A percentile compares a stretch with the other conserved stretches of the same genome.
These are phyloP conservation scores for Solanum neorickii DNA, from an alignment of 257 asterid genomes.

Conservation along the genomic window DNA sequence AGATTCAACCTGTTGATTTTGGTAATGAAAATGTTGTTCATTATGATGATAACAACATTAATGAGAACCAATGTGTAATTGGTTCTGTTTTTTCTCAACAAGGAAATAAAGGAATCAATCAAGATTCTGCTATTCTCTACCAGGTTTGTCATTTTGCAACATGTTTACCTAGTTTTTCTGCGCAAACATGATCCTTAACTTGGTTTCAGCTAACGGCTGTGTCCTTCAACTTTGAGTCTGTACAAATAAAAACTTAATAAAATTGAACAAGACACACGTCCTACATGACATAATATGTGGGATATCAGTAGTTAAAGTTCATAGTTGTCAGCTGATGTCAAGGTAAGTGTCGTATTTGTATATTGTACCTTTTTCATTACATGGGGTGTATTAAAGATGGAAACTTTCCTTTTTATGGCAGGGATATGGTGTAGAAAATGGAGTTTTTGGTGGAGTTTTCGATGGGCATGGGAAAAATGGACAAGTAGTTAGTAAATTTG, in stretches of 20 bases:
- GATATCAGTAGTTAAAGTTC: too few relatives aligned
- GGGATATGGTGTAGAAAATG: constrained; percentile 70
- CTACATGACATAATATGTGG: too few relatives aligned
- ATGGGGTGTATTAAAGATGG: neutral
- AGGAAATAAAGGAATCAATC: constrained; percentile 68
- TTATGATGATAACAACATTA: constrained; percentile 6
- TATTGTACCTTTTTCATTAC: too few relatives aligned
- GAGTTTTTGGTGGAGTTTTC: constrained; percentile 54
- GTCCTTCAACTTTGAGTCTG: too few relatives aligned
- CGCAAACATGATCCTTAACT: too few relatives aligned
- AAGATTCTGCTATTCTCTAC: constrained; percentile 61
- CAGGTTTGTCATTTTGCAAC: constrained; percentile 28
- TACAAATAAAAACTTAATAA: too few relatives aligned
- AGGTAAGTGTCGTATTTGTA: too few relatives aligned
- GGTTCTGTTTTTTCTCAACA: constrained; percentile 52
- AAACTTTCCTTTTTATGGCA: constrained; percentile 3
- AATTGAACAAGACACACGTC: too few relatives aligned
- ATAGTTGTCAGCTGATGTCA: too few relatives aligned
- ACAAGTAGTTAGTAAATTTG: constrained; percentile 53
- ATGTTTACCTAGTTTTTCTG: neutral
- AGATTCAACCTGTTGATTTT: constrained; percentile 44
- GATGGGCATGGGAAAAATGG: constrained; percentile 89
- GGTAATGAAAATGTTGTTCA: constrained; percentile 50
- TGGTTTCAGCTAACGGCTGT: too few relatives aligned
- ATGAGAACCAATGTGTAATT: constrained; percentile 8